Conservation (phyloP, 2,329 filamentous ascomycete species). For the Colletotrichum sublineola region DNA sequence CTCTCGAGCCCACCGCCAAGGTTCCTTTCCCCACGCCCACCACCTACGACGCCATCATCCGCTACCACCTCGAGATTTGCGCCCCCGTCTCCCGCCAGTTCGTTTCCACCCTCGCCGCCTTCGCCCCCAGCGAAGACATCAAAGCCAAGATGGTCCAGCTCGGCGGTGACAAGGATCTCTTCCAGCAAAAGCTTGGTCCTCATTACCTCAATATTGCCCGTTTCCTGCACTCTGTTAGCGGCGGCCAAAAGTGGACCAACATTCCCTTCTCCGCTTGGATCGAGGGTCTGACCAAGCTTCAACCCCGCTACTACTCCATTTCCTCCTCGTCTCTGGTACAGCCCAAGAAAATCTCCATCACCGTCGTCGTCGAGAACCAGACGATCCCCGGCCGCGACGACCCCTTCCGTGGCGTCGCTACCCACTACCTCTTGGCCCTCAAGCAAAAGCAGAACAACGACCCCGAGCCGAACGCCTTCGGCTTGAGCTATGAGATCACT, state of each 20-base stretch:
- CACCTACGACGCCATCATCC: conserved; percentile 91
- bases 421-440: conserved; percentile 94
- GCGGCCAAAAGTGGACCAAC: conserved; percentile 81
- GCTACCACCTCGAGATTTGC: conserved; percentile 97
- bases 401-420: conserved; percentile 91
- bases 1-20: conserved; percentile 94
- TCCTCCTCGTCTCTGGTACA: conserved; percentile 96
- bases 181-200: conserved; percentile 85
- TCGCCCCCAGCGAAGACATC: conserved; percentile 85
- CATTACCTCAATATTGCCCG: conserved; percentile 92
- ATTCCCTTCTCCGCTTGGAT: conserved; percentile 96
- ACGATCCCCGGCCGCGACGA: conserved; percentile 82
- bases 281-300: conserved; percentile 93
- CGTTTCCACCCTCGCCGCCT: conserved; percentile 86
- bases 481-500: conserved; percentile 85
- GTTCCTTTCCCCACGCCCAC: conserved; percentile 98
- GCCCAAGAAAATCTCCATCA: conserved; percentile 94
- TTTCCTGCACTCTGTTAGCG: conserved; percentile 79
- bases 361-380: conserved; percentile 91
- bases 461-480: conserved; percentile 82
- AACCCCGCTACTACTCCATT: conserved; percentile 99
- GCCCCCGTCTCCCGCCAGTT: conserved; percentile 97
- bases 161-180: conserved; percentile 94
- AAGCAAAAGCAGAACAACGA: conserved; percentile 98
- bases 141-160: conserved; percentile 92